Conservation (phyloP, 306 rosid genomes). For the Cicer arietinum region DNA sequence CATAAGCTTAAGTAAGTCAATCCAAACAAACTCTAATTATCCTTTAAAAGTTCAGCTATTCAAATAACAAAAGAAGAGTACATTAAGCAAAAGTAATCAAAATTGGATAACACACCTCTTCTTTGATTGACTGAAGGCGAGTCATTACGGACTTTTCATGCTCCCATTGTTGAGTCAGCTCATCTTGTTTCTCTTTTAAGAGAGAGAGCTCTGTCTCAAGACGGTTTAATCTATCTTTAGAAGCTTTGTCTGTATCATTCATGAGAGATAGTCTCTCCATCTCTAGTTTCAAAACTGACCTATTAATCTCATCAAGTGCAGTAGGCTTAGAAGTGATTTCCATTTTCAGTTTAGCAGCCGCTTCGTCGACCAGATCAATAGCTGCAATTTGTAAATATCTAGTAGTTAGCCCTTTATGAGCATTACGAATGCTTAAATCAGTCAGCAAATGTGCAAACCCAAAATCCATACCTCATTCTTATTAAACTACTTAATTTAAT, state of each 20-base stretch:
- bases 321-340: conserved; percentile 98
- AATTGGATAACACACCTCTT: conserved; percentile 63
- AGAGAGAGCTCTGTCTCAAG: conserved; percentile 90
- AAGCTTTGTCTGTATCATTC: conserved; percentile 93
- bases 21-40: background rate
- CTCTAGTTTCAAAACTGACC: conserved; percentile 91
- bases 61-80: conserved; percentile 1
- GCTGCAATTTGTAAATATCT: conserved; percentile 62
- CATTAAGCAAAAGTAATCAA: conserved; percentile 15
- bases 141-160: conserved; percentile 98
- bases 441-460: conserved; percentile 8
- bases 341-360: conserved; percentile 98
- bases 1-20: too few relatives aligned
- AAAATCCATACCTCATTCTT: conserved; percentile 30
- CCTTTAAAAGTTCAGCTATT: background rate
- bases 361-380: conserved; percentile 97
- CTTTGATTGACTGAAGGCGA: conserved; percentile 92
- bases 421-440: conserved; percentile 13
- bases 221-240: conserved; percentile 83
- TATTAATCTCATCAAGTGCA: conserved; percentile 94
- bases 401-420: conserved; percentile 30
- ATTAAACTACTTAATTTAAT: background rate
- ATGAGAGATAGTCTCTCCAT: conserved; percentile 95
- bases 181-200: conserved; percentile 82
- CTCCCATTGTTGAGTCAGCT: conserved; percentile 90